A percentile compares a stretch with the other conserved stretches of the same genome.
phyloP scores from a whole-genome alignment of 2,329 filamentous ascomycete genomes.

The Pseudogymnoascus sp. region DNA sequence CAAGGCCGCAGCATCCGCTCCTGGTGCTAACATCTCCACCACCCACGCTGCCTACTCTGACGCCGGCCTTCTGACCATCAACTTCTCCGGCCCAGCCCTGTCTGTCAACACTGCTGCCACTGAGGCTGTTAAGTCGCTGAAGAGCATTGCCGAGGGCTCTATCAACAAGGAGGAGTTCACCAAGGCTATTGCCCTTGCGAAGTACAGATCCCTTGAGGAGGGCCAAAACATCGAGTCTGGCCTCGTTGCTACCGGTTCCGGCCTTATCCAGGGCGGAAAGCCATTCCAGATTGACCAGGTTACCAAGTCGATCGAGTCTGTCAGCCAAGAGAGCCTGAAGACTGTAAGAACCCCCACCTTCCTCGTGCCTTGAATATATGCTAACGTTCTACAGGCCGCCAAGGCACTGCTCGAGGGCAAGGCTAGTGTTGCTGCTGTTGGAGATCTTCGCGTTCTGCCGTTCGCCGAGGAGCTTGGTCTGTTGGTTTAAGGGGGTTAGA shows the following conservation, averaged over 20 bases:
- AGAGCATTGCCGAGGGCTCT: conserved; percentile 68
- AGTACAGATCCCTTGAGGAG: conserved; percentile 80
- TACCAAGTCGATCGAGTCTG: conserved; percentile 68
- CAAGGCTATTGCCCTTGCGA: conserved; percentile 88
- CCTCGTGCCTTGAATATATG: conserved; percentile 18
- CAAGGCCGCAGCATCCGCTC: conserved; percentile 62
- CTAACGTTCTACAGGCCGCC: conserved; percentile 54
- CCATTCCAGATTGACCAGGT: conserved; percentile 75
- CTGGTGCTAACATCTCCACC: conserved; percentile 61
- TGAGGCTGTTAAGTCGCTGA: conserved; percentile 71
- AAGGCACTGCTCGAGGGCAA: conserved; percentile 82
- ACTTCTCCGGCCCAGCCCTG: conserved; percentile 65
- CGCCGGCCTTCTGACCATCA: conserved; percentile 79
- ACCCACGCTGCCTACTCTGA: conserved; percentile 85
- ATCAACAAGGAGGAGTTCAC: conserved; percentile 76
- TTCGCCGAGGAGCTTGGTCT: conserved; percentile 92
- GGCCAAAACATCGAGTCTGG: conserved; percentile 70
- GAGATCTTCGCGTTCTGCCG: conserved; percentile 83
- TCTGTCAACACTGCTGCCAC: conserved; percentile 67
- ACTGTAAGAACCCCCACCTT: conserved; percentile 49
- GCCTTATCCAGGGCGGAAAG: conserved; percentile 72
- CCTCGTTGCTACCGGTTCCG: conserved; percentile 75
- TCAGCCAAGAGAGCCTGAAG: conserved; percentile 79
- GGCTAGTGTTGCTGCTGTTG: conserved; percentile 81
- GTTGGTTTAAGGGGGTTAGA: conserved; percentile 62